Conservation (phyloP, 768 basidiomycete species). For the Boletus tylopilopsis region DNA sequence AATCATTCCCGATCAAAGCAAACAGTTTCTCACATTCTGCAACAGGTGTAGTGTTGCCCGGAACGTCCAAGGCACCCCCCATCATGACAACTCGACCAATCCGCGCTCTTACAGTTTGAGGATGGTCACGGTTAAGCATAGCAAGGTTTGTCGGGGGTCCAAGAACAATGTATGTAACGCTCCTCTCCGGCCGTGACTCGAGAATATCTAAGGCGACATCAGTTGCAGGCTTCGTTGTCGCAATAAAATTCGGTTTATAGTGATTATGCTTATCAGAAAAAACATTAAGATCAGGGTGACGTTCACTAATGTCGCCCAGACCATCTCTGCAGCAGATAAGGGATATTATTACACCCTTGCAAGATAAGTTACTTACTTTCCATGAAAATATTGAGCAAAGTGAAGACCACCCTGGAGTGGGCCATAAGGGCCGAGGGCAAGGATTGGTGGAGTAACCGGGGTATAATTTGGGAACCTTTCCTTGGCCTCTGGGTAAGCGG, state of each 20-base stretch:
- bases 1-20: too few species aligned
- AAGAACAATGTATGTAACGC: constrained; percentile 67
- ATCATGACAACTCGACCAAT: constrained; percentile 81
- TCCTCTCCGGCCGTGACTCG: constrained; percentile 43
- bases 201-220: constrained; percentile 58
- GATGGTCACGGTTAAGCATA: constrained; percentile 52
- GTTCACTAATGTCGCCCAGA: constrained; percentile 51
- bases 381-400: constrained; percentile 84
- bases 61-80: constrained; percentile 92
- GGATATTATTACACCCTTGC: background rate
- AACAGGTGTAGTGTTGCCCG: constrained; percentile 77
- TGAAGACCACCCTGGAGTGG: constrained; percentile 72
- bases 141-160: constrained; percentile 84
- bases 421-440: constrained; percentile 58
- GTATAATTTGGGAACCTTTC: constrained; percentile 61
- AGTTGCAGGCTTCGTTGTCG: constrained; percentile 44
- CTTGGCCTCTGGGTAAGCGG: constrained; percentile 48
- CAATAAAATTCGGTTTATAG: constrained; percentile 43
- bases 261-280: constrained; percentile 5
- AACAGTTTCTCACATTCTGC: constrained; percentile 68
- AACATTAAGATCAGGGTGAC: constrained; percentile 62
- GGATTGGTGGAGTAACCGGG: constrained; percentile 48
- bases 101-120: constrained; percentile 47
- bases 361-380: constrained; percentile 43
- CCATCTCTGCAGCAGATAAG: constrained; percentile 53